Conservation (phyloP, 352 stramenopile species). For the Globisporangium nagaii region DNA sequence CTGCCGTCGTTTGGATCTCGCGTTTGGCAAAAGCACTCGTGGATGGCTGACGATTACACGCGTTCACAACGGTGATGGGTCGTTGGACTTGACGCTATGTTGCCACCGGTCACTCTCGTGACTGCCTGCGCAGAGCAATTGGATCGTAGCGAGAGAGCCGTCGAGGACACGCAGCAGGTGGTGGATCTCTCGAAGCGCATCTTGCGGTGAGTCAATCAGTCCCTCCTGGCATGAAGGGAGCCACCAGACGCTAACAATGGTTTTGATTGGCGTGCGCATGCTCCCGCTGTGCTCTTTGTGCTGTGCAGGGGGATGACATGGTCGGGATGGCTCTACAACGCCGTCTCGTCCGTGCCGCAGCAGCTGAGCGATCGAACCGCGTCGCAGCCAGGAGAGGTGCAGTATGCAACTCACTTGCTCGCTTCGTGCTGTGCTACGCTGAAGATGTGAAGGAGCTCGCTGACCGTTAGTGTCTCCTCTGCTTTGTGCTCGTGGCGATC, state of each 20-base stretch:
- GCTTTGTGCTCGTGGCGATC: not conserved
- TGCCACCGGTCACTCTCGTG: not conserved
- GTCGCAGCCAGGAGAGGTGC: not conserved
- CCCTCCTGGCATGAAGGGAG: no score
- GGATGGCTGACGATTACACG: not conserved
- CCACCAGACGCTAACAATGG: no score
- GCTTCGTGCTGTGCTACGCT: no score
- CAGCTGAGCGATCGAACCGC: constrained; percentile 2
- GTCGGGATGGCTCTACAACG: constrained; percentile 78
- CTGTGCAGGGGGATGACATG: constrained; percentile 60
- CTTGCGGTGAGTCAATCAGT: constrained; percentile 20
- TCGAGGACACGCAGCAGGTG: constrained; percentile 57
- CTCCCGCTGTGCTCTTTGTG: not conserved
- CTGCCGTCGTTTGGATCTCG: no score
- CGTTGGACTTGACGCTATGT: not conserved
- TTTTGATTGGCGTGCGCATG: not conserved
- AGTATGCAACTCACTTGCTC: not conserved
- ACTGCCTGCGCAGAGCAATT: constrained; percentile 70
- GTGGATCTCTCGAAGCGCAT: constrained; percentile 57
- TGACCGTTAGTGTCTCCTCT: no score
- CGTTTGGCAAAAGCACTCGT: not conserved
- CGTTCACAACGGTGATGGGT: not conserved
- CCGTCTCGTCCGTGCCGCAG: constrained; percentile 37
- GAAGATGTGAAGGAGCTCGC: no score
- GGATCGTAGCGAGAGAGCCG: constrained; percentile 36